Percentiles rank a stretch among this genome's conserved stretches.
phyloP scores from a whole-genome alignment of 1,284 basidiomycete species.

The Cutaneotrichosporon daszewskae region DNA sequence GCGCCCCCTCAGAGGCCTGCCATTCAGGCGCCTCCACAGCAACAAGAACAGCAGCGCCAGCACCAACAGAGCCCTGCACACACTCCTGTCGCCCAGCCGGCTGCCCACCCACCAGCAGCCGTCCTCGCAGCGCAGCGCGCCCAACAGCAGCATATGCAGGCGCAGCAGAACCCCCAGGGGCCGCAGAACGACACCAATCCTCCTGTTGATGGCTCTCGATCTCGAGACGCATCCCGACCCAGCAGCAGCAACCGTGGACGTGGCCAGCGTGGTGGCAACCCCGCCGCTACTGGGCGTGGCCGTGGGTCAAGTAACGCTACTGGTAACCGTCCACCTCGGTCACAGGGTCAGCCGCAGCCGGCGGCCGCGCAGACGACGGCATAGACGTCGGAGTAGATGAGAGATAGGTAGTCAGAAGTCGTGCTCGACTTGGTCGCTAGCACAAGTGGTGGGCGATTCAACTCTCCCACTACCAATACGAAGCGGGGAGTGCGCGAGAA shows the following conservation, averaged over 20 bases:
- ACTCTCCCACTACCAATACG: conserved; percentile 11
- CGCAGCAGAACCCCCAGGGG: background rate
- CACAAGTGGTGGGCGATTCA: conserved; percentile 18
- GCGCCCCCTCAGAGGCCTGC: conserved; percentile 11
- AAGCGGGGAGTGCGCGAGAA: conserved; percentile 10
- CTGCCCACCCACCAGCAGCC: conserved; percentile 8
- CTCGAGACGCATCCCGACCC: conserved; percentile 10
- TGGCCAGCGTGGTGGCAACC: conserved; percentile 2
- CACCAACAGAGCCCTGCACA: conserved; percentile 2
- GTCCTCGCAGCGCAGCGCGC: conserved; percentile 1
- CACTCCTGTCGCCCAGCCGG: conserved; percentile 7
- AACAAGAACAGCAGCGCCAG: conserved; percentile 4
- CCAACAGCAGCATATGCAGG: background rate
- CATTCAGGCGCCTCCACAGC: conserved; percentile 1
- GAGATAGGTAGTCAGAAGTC: conserved; percentile 1
- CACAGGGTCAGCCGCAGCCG: conserved; percentile 4
- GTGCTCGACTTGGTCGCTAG: background rate
- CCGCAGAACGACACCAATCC: background rate
- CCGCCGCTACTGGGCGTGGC: background rate
- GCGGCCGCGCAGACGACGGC: too few relatives aligned
- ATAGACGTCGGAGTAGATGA: background rate
- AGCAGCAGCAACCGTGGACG: conserved; percentile 13
- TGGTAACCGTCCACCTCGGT: conserved; percentile 3
- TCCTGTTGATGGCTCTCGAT: background rate
- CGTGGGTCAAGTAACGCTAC: conserved; percentile 1